Evolutionary conservation across 2,329 filamentous ascomycete species (phyloP).

Genomic region (Fusarium albosuccineum): DNA sequence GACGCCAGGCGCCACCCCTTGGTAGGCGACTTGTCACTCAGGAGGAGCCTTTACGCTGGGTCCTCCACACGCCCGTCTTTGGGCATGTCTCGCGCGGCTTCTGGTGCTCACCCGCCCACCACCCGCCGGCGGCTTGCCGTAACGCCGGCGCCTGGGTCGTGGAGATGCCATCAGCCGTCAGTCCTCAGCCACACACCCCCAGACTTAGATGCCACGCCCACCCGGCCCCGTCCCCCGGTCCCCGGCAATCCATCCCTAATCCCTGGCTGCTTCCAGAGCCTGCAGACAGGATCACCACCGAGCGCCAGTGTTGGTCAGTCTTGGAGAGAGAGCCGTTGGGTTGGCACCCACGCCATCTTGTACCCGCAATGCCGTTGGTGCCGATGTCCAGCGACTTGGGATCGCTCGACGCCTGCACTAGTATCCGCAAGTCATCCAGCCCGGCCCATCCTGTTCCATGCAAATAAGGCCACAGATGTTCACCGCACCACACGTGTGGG

Average conservation of each 20-base stretch:
- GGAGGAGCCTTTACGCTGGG: slow-evolving; percentile 14
- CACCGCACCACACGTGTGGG: slow-evolving; percentile 43
- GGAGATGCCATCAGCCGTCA: slow-evolving; percentile 39
- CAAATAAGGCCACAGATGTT: slow-evolving; percentile 47
- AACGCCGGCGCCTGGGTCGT: slow-evolving; percentile 33
- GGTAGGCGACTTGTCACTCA: too few species aligned
- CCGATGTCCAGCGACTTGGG: slow-evolving; percentile 43
- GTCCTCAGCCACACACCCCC: slow-evolving; percentile 40
- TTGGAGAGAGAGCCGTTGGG: slow-evolving; percentile 41
- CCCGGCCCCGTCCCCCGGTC: slow-evolving; percentile 44
- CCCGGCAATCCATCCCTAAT: slow-evolving; percentile 40
- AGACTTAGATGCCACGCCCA: slow-evolving; percentile 32
- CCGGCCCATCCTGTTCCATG: slow-evolving; percentile 38
- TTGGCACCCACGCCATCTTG: slow-evolving; percentile 43
- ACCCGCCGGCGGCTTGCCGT: slow-evolving; percentile 31
- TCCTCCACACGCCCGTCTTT: slow-evolving; percentile 28
- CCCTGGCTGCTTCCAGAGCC: slow-evolving; percentile 35
- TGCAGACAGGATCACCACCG: slow-evolving; percentile 43
- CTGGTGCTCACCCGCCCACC: slow-evolving; percentile 42
- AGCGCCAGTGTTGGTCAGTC: slow-evolving; percentile 28
- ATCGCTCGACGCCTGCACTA: slow-evolving; percentile 44
- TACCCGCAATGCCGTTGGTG: slow-evolving; percentile 44
- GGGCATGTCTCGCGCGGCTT: slow-evolving; percentile 37
- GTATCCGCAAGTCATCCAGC: slow-evolving; percentile 48
- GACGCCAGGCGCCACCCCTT: too few species aligned